A percentile compares a stretch with the other conserved stretches of the same genome.
These are phyloP conservation scores for Nemania sp. DNA, from an alignment of 2,329 filamentous ascomycete genomes.

Conservation along the genomic window DNA sequence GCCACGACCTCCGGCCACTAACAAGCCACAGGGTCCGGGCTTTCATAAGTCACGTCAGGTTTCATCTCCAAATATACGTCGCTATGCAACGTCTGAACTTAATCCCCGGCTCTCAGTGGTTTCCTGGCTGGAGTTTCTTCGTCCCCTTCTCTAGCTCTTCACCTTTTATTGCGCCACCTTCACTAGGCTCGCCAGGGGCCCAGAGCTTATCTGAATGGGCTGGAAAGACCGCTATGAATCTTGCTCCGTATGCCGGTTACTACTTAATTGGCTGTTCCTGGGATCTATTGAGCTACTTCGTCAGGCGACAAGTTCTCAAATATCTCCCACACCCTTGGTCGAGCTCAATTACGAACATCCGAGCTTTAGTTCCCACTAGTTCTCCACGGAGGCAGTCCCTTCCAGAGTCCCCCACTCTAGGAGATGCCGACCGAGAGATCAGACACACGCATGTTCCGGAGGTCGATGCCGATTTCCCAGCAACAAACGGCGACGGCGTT, in stretches of 20 bases:
- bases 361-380: conserved; percentile 21
- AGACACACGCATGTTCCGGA: conserved; percentile 44
- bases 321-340: conserved; percentile 53
- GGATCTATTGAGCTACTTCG: conserved; percentile 51
- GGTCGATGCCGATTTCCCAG: conserved; percentile 43
- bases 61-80: conserved; percentile 65
- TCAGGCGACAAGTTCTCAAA: conserved; percentile 57
- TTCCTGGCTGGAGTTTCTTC: conserved; percentile 64
- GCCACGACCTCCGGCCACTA: conserved; percentile 26
- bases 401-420: conserved; percentile 51
- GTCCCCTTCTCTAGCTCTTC: conserved; percentile 66
- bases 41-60: conserved; percentile 55
- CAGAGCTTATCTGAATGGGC: conserved; percentile 59
- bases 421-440: conserved; percentile 49
- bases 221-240: conserved; percentile 56
- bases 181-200: conserved; percentile 54
- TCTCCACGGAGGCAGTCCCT: conserved; percentile 40
- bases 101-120: conserved; percentile 54
- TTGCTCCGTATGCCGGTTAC: conserved; percentile 62
- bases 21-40: conserved; percentile 43
- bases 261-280: conserved; percentile 57
- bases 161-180: conserved; percentile 61
- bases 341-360: conserved; percentile 30
- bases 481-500: conserved; percentile 50
- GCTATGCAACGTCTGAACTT: conserved; percentile 65